These are phyloP conservation scores for Acanthochlamys bracteata DNA, from an alignment of 106 monocot genomes.

Conservation along the genomic window DNA sequence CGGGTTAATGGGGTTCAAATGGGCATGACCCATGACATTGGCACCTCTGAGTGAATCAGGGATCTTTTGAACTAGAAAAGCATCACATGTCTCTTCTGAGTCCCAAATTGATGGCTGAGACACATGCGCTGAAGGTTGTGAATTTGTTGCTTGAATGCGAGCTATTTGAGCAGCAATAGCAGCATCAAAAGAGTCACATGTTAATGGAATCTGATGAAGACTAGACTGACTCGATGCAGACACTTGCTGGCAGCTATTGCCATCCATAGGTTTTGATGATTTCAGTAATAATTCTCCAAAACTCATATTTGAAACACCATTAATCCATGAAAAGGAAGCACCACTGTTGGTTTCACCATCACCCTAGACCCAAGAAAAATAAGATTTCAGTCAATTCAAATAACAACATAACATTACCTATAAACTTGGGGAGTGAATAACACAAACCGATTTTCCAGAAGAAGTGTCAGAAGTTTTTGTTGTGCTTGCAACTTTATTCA, in stretches of 20 bases:
- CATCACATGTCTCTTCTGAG: slow-evolving; percentile 60
- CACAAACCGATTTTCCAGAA: slow-evolving; percentile 12
- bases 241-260: slow-evolving; percentile 1
- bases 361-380: slow-evolving; percentile 10
- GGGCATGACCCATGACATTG: not conserved
- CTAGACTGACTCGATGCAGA: slow-evolving; percentile 16
- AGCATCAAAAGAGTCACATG: slow-evolving; percentile 73
- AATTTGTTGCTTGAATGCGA: slow-evolving; percentile 12
- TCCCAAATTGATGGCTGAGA: slow-evolving; percentile 45
- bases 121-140: slow-evolving; percentile 11
- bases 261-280: slow-evolving; percentile 18
- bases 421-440: too few relatives aligned
- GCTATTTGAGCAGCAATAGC: slow-evolving; percentile 38
- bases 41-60: slow-evolving; percentile 4
- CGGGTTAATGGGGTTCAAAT: slow-evolving; percentile 1
- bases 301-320: slow-evolving; percentile 51
- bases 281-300: slow-evolving; percentile 50
- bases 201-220: slow-evolving; percentile 20
- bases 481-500: not conserved
- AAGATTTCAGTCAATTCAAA: too few relatives aligned
- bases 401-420: too few relatives aligned
- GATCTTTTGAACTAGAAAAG: slow-evolving; percentile 38
- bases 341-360: slow-evolving; percentile 13
- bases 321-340: slow-evolving; percentile 25
- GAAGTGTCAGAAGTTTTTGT: not conserved